These are phyloP conservation scores for Butyriboletus loyo DNA, from an alignment of 768 basidiomycete species.

Conservation along the genomic window DNA sequence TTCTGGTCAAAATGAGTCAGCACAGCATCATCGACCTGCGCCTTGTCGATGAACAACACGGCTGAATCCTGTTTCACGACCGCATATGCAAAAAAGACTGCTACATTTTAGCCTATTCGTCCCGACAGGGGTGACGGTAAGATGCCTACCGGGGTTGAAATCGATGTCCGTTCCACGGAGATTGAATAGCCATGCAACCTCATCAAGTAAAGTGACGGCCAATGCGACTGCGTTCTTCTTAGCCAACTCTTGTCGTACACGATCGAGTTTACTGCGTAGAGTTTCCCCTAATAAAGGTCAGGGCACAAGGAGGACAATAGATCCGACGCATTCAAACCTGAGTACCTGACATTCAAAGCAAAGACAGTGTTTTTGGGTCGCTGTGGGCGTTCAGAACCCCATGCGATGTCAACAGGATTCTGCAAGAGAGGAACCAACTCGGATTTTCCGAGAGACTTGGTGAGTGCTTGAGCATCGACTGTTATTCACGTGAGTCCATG, in stretches of 20 bases:
- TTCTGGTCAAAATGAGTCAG: slow-evolving; percentile 48
- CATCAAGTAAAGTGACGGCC: slow-evolving; percentile 87
- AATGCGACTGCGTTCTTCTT: slow-evolving; percentile 55
- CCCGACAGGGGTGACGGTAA: not conserved
- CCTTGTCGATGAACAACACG: slow-evolving; percentile 64
- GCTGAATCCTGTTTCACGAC: slow-evolving; percentile 60
- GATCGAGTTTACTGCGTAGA: slow-evolving; percentile 61
- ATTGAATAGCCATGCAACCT: slow-evolving; percentile 93
- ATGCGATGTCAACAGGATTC: slow-evolving; percentile 81
- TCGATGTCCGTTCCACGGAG: slow-evolving; percentile 89
- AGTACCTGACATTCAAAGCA: slow-evolving; percentile 68
- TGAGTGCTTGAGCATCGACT: slow-evolving; percentile 67
- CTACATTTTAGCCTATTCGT: not conserved
- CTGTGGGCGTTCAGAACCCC: slow-evolving; percentile 63
- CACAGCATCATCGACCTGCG: slow-evolving; percentile 42
- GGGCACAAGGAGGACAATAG: not conserved
- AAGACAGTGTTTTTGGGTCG: slow-evolving; percentile 68
- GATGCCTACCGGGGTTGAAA: slow-evolving; percentile 64
- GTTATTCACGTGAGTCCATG: not conserved
- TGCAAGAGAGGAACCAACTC: slow-evolving; percentile 58
- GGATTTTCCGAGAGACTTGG: slow-evolving; percentile 57
- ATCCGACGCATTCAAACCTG: slow-evolving; percentile 42
- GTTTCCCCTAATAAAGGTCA: slow-evolving; percentile 46
- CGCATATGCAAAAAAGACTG: slow-evolving; percentile 92
- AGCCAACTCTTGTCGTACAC: slow-evolving; percentile 63